phyloP scores from a whole-genome alignment of 441 rosid genomes.

The Kokia cookei region DNA sequence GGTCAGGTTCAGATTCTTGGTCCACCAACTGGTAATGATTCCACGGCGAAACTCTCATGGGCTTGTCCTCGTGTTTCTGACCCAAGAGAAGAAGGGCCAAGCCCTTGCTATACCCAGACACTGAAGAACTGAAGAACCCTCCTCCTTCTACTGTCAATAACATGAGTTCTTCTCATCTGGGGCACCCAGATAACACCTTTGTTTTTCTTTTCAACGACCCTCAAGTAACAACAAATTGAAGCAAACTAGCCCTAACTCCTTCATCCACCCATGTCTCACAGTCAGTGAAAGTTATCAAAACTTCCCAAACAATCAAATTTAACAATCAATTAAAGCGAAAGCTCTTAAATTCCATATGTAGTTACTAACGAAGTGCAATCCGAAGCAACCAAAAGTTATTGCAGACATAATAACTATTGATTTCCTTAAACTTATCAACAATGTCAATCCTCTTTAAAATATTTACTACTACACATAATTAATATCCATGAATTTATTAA shows the following conservation, averaged over 20 bases:
- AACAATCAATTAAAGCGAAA: neutral
- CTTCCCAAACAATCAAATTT: neutral
- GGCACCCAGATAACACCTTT: slow-evolving; percentile 19
- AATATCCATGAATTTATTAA: neutral
- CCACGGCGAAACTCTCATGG: slow-evolving; percentile 91
- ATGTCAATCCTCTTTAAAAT: neutral
- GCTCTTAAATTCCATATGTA: neutral
- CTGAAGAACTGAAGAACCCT: slow-evolving; percentile 97
- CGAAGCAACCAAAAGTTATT: neutral
- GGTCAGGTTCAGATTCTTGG: slow-evolving; percentile 64
- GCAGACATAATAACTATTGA: neutral
- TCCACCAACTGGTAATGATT: slow-evolving; percentile 86
- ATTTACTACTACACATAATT: neutral
- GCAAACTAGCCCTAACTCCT: slow-evolving; percentile 16
- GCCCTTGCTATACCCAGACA: slow-evolving; percentile 92
- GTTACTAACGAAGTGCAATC: neutral
- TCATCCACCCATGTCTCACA: slow-evolving; percentile 15
- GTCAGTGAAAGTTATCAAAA: slow-evolving; percentile 16
- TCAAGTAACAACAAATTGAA: slow-evolving; percentile 7
- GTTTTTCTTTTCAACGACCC: slow-evolving; percentile 16
- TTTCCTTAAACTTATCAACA: neutral
- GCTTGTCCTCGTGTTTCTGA: slow-evolving; percentile 69
- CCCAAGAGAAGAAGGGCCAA: slow-evolving; percentile 87
- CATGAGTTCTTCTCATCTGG: slow-evolving; percentile 85
- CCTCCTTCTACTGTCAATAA: slow-evolving; percentile 99